phyloP scores from a whole-genome alignment of 768 basidiomycete genomes.

The Boletales sp. region DNA sequence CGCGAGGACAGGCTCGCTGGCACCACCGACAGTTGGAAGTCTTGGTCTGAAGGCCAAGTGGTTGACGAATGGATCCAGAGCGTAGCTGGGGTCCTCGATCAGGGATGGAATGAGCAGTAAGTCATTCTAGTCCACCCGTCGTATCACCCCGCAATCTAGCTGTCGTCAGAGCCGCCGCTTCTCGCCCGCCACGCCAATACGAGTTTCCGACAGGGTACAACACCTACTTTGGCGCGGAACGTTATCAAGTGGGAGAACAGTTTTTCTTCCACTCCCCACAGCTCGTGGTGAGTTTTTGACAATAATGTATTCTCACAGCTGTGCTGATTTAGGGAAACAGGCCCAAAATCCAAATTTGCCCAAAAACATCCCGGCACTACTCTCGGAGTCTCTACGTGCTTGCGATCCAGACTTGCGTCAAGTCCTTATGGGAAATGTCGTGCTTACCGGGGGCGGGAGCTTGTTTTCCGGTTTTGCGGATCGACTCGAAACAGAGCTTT shows the following conservation, averaged over 20 bases:
- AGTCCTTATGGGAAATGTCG: constrained; percentile 87
- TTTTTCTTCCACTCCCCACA: constrained; percentile 74
- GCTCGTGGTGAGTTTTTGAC: constrained; percentile 41
- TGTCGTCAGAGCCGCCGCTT: constrained; percentile 49
- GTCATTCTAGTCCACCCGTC: constrained; percentile 19
- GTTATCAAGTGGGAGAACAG: constrained; percentile 83
- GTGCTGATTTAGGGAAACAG: constrained; percentile 23
- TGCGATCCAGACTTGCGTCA: constrained; percentile 92
- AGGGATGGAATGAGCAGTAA: constrained; percentile 87
- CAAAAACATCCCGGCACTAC: constrained; percentile 71
- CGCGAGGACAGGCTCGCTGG: constrained; percentile 70
- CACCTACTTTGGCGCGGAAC: constrained; percentile 75
- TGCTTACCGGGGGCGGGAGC: constrained; percentile 93
- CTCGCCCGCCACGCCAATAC: constrained; percentile 64
- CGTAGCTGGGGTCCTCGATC: constrained; percentile 80
- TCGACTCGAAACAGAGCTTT: constrained; percentile 73
- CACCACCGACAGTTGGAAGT: constrained; percentile 79
- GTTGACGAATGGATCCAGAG: constrained; percentile 94
- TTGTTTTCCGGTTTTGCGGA: constrained; percentile 84
- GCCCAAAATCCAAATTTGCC: constrained; percentile 64
- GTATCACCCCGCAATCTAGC: neutral
- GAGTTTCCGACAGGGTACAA: constrained; percentile 97
- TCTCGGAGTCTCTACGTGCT: constrained; percentile 72
- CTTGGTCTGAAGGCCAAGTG: constrained; percentile 76
- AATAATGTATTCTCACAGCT: neutral